Evolutionary conservation across 164 flowering plant species (phyloP).

Genomic region (Vitis labrusca): DNA sequence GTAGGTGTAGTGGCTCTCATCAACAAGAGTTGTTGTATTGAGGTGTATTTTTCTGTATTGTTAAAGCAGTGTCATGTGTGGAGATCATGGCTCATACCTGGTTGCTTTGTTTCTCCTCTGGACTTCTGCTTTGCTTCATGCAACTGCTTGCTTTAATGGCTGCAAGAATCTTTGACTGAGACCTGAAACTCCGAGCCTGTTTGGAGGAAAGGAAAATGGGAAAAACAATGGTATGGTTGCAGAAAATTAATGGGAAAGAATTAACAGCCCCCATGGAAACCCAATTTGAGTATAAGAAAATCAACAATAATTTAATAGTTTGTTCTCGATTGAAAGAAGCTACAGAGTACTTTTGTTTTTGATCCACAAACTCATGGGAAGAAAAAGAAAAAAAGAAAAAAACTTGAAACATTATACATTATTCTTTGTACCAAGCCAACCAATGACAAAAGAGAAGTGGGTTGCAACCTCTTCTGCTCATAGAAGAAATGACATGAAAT

Average conservation of each 20-base stretch:
- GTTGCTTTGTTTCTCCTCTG: not conserved
- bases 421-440: constrained; percentile 18
- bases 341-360: no score
- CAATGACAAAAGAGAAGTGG: constrained; percentile 6
- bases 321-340: no score
- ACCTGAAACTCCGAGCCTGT: not conserved
- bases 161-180: not conserved
- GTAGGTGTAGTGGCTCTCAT: constrained; percentile 14
- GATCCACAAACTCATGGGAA: no score
- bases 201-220: not conserved
- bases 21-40: not conserved
- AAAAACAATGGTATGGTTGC: no score
- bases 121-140: constrained; percentile 3
- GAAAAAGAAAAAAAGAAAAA: not conserved
- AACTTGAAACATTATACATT: constrained; percentile 16
- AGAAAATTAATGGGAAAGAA: not conserved
- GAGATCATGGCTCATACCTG: constrained; percentile 13
- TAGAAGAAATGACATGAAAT: constrained; percentile 4
- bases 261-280: not conserved
- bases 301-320: no score
- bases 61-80: constrained; percentile 11
- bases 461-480: constrained; percentile 1
- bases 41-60: not conserved
- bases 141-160: constrained; percentile 5
- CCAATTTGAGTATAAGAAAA: not conserved